Percentiles rank a stretch among this genome's conserved stretches.
Evolutionary conservation across 1,284 basidiomycete species (phyloP).

Genomic region (Leccinum angustisporum): DNA sequence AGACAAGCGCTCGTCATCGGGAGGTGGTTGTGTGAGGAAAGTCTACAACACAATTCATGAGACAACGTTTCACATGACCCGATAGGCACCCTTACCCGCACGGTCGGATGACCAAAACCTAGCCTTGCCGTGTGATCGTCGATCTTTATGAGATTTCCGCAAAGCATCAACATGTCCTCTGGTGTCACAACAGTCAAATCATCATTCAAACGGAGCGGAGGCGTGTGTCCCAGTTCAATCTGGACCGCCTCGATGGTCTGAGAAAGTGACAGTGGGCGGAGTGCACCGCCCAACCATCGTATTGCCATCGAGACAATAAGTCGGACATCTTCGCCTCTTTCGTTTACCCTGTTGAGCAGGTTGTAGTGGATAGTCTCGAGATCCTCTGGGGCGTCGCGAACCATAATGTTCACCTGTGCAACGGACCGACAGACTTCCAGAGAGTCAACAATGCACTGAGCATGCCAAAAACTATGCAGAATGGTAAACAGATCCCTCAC

Average conservation of each 20-base stretch:
- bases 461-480: conserved; percentile 27
- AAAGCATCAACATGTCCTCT: conserved; percentile 30
- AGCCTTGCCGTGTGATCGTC: conserved; percentile 24
- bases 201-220: conserved; percentile 28
- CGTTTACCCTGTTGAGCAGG: conserved; percentile 24
- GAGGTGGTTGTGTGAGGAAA: conserved; percentile 26
- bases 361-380: conserved; percentile 25
- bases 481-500: neutral
- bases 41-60: conserved; percentile 14
- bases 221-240: conserved; percentile 25
- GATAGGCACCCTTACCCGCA: conserved; percentile 19
- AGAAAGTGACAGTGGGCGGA: conserved; percentile 29
- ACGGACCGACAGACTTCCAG: conserved; percentile 27
- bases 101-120: conserved; percentile 26
- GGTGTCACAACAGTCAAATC: conserved; percentile 26
- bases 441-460: conserved; percentile 30
- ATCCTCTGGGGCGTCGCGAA: conserved; percentile 20
- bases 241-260: conserved; percentile 33
- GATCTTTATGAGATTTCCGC: conserved; percentile 31
- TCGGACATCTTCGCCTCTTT: conserved; percentile 28
- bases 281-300: conserved; percentile 29
- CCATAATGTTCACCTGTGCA: conserved; percentile 24
- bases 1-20: conserved; percentile 12
- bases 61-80: neutral
- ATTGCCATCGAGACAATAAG: conserved; percentile 27